phyloP scores from a whole-genome alignment of 2,329 filamentous ascomycete species.

The Fusarium brevicatenulatum region DNA sequence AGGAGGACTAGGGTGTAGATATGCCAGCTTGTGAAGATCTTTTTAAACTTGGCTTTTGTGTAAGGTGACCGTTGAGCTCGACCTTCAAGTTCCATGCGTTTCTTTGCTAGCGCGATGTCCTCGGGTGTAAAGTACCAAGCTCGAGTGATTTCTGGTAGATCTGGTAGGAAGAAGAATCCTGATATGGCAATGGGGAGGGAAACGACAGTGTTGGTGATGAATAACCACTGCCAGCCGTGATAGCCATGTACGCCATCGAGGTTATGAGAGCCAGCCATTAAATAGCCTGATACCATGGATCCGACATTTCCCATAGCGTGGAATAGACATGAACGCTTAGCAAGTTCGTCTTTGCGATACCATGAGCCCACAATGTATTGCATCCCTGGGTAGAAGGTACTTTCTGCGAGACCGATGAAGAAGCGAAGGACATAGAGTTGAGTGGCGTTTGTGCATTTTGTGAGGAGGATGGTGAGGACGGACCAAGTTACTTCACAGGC shows the following conservation, averaged over 20 bases:
- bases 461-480: slow-evolving; percentile 45
- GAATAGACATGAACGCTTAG: slow-evolving; percentile 56
- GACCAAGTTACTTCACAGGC: slow-evolving; percentile 48
- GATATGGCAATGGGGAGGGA: slow-evolving; percentile 48
- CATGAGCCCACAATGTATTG: slow-evolving; percentile 55
- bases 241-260: slow-evolving; percentile 55
- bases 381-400: slow-evolving; percentile 52
- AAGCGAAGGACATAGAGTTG: slow-evolving; percentile 55
- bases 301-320: slow-evolving; percentile 48
- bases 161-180: slow-evolving; percentile 48
- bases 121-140: slow-evolving; percentile 45
- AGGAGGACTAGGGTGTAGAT: slow-evolving; percentile 67
- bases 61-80: slow-evolving; percentile 54
- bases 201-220: slow-evolving; percentile 51
- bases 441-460: slow-evolving; percentile 46
- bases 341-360: slow-evolving; percentile 57
- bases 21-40: slow-evolving; percentile 73
- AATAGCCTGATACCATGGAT: slow-evolving; percentile 46
- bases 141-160: slow-evolving; percentile 42
- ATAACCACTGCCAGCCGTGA: slow-evolving; percentile 58
- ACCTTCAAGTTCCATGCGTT: slow-evolving; percentile 54
- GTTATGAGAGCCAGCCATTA: slow-evolving; percentile 54
- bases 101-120: slow-evolving; percentile 44
- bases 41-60: slow-evolving; percentile 62
- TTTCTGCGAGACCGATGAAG: slow-evolving; percentile 55